Conservation (phyloP, 2,329 filamentous ascomycete species). For the Apiospora sp. region DNA sequence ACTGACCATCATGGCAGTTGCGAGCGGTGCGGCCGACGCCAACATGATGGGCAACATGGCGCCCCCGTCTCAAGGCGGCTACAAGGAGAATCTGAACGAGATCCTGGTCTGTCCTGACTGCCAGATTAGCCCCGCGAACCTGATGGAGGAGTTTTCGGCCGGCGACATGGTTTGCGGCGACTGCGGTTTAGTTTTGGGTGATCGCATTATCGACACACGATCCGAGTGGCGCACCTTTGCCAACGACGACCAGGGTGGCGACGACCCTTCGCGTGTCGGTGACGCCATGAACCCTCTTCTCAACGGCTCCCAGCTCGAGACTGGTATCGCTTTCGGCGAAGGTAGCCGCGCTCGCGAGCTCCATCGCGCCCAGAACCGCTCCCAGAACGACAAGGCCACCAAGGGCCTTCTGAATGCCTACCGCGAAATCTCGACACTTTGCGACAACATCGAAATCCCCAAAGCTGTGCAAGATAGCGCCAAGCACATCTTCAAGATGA, state of each 20-base stretch:
- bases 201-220: slow-evolving; percentile 92
- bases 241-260: slow-evolving; percentile 95
- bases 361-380: slow-evolving; percentile 75
- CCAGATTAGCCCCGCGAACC: slow-evolving; percentile 87
- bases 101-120: slow-evolving; percentile 90
- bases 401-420: slow-evolving; percentile 84
- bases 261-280: slow-evolving; percentile 97
- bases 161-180: slow-evolving; percentile 93
- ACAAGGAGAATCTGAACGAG: slow-evolving; percentile 86
- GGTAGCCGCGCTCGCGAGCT: slow-evolving; percentile 71
- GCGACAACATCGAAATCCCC: slow-evolving; percentile 83
- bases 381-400: slow-evolving; percentile 82
- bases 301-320: slow-evolving; percentile 89
- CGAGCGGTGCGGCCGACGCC: slow-evolving; percentile 36
- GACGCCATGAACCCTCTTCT: slow-evolving; percentile 90
- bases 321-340: slow-evolving; percentile 85
- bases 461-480: slow-evolving; percentile 86
- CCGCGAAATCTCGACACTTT: slow-evolving; percentile 87
- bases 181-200: slow-evolving; percentile 89
- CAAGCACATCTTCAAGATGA: slow-evolving; percentile 94
- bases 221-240: slow-evolving; percentile 99
- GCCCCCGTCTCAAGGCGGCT: slow-evolving; percentile 47
- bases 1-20: slow-evolving; percentile 21
- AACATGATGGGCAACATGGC: slow-evolving; percentile 56
- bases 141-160: slow-evolving; percentile 90